These are phyloP conservation scores for Talaromyces sp. DNA, from an alignment of 2,329 filamentous ascomycete species.

Conservation along the genomic window DNA sequence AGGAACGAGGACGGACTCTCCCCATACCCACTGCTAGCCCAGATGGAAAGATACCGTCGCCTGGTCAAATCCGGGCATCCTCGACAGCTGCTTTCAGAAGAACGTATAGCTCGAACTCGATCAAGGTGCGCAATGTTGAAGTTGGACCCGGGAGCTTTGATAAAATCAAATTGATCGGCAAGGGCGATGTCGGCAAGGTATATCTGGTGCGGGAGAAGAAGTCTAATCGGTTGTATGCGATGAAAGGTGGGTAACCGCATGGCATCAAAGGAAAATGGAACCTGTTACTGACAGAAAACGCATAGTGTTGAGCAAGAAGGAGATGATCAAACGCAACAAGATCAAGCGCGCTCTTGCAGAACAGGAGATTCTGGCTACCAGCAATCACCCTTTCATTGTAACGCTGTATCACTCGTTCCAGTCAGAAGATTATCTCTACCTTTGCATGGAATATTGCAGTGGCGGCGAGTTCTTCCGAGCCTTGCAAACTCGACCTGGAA, in stretches of 20 bases:
- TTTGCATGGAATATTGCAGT: constrained; percentile 99
- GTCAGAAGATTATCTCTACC: constrained; percentile 94
- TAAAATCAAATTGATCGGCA: constrained; percentile 99
- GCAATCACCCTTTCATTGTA: constrained; percentile 98
- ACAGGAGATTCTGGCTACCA: constrained; percentile 95
- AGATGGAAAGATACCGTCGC: constrained; percentile 60
- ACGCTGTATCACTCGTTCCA: constrained; percentile 99
- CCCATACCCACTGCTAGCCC: constrained; percentile 36
- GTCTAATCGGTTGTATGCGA: constrained; percentile 88
- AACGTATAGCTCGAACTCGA: constrained; percentile 98
- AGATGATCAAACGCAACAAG: constrained; percentile 99
- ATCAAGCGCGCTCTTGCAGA: constrained; percentile 97
- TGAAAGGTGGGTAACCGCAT: constrained; percentile 69
- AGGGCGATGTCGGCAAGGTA: constrained; percentile 97
- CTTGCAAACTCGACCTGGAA: constrained; percentile 90
- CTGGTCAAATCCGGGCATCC: constrained; percentile 59
- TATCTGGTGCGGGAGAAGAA: constrained; percentile 98
- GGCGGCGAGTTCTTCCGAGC: constrained; percentile 98
- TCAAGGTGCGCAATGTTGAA: constrained; percentile 96
- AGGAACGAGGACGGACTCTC: constrained; percentile 23
- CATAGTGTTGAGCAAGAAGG: constrained; percentile 94
- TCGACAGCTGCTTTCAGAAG: constrained; percentile 67
- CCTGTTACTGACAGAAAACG: constrained; percentile 32
- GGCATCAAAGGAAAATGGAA: background rate
- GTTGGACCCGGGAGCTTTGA: constrained; percentile 94